Evolutionary conservation across 2,329 filamentous ascomycete species (phyloP).

Genomic region (Aspergillus pseudoterreus): DNA sequence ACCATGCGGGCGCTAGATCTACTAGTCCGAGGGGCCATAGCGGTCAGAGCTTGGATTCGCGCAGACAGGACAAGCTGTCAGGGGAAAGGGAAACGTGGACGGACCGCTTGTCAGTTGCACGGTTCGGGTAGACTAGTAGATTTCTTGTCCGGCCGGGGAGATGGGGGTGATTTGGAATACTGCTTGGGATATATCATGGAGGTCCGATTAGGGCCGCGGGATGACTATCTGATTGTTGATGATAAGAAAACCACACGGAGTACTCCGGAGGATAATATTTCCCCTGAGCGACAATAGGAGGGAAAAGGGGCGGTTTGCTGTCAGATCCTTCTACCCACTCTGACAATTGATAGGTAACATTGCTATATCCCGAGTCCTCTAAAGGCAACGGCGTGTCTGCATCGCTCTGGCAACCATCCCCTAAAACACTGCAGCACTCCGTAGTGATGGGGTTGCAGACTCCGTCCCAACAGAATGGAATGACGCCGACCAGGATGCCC

Average conservation of each 20-base stretch:
- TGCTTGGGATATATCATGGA: neutral
- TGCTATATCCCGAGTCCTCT: neutral
- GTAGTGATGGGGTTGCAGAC: no score
- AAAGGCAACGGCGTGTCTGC: neutral
- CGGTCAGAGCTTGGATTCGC: neutral
- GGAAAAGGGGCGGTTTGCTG: neutral
- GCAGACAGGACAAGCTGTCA: neutral
- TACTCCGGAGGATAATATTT: neutral
- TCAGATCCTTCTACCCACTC: neutral
- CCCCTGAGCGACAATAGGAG: neutral
- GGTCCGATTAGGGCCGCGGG: neutral
- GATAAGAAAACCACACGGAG: neutral
- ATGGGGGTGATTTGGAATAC: neutral
- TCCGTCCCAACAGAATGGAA: neutral
- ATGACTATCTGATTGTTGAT: neutral
- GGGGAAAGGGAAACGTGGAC: slow-evolving; percentile 4
- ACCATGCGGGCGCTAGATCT: slow-evolving; percentile 11
- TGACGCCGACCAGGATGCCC: neutral
- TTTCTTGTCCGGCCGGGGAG: neutral
- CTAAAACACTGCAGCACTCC: neutral
- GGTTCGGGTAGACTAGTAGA: neutral
- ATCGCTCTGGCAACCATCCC: neutral
- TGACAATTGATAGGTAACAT: neutral
- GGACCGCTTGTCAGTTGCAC: slow-evolving; percentile 1
- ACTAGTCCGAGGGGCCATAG: slow-evolving; percentile 3